These are phyloP conservation scores for Cladosporium sp. DNA, from an alignment of 2,329 filamentous ascomycete species.

Conservation along the genomic window DNA sequence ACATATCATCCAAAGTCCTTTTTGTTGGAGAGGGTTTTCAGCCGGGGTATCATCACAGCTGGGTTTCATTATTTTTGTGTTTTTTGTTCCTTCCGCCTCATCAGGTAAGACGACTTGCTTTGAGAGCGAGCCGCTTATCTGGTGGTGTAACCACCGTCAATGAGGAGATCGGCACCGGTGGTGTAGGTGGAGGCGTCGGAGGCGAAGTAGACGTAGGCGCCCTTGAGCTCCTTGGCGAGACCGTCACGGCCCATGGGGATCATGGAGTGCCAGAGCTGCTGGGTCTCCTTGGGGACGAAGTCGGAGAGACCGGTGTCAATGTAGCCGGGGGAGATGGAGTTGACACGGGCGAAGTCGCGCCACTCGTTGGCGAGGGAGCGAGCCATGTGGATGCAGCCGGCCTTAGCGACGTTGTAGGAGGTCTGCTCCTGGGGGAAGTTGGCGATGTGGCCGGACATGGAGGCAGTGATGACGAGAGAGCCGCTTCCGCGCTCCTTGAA, in stretches of 20 bases:
- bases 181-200: constrained; percentile 55
- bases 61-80: not conserved
- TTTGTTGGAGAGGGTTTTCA: constrained; percentile 2
- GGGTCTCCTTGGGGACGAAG: constrained; percentile 61
- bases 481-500: constrained; percentile 68
- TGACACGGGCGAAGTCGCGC: constrained; percentile 69
- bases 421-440: constrained; percentile 77
- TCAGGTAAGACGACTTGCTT: not conserved
- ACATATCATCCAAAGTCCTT: constrained; percentile 13
- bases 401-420: constrained; percentile 67
- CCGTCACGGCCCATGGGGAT: constrained; percentile 63
- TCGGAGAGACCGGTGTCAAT: constrained; percentile 69
- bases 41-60: constrained; percentile 22
- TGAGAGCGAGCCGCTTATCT: constrained; percentile 32
- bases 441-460: constrained; percentile 79
- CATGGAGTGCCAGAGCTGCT: constrained; percentile 62
- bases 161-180: constrained; percentile 54
- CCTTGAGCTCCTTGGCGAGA: constrained; percentile 67
- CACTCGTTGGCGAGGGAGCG: constrained; percentile 68
- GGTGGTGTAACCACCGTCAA: constrained; percentile 52
- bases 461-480: constrained; percentile 67
- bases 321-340: constrained; percentile 68
- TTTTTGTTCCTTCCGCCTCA: not conserved
- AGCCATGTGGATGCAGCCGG: constrained; percentile 66
- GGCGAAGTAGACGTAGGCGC: constrained; percentile 57